Conservation (phyloP, 768 basidiomycete genomes). For the Pleurotus eryngii region DNA sequence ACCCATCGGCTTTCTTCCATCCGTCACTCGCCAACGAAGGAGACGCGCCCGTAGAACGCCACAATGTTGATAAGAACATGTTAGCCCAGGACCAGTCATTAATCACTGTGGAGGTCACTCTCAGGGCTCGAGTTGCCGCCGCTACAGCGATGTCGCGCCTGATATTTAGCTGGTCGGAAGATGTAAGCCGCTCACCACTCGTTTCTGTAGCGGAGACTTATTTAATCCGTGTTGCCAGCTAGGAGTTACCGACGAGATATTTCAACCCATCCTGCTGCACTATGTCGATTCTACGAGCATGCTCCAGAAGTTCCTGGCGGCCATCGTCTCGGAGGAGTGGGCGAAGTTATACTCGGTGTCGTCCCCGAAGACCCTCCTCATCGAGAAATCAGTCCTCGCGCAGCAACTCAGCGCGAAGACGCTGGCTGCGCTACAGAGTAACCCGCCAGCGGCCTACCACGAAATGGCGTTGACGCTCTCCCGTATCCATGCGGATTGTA, state of each 20-base stretch:
- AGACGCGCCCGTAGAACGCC: slow-evolving; percentile 54
- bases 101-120: slow-evolving; percentile 68
- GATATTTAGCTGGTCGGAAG: slow-evolving; percentile 62
- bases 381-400: slow-evolving; percentile 57
- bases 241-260: slow-evolving; percentile 55
- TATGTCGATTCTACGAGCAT: slow-evolving; percentile 88
- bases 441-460: slow-evolving; percentile 78
- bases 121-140: slow-evolving; percentile 76
- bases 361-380: slow-evolving; percentile 33
- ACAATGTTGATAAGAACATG: slow-evolving; percentile 97
- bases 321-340: slow-evolving; percentile 91
- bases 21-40: slow-evolving; percentile 50
- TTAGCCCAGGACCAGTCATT: slow-evolving; percentile 85
- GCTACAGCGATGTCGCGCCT: slow-evolving; percentile 75
- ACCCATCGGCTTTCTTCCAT: slow-evolving; percentile 65
- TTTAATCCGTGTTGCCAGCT: slow-evolving; percentile 16
- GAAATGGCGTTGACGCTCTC: slow-evolving; percentile 84
- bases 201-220: not conserved
- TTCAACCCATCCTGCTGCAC: slow-evolving; percentile 71
- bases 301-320: slow-evolving; percentile 85
- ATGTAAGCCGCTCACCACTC: slow-evolving; percentile 35
- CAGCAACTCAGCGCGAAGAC: slow-evolving; percentile 67
- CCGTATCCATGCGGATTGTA: slow-evolving; percentile 79
- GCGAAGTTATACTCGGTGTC: slow-evolving; percentile 51
- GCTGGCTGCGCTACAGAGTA: slow-evolving; percentile 68